Conservation (phyloP, 2,329 filamentous ascomycete genomes). For the Curvularia sp. region DNA sequence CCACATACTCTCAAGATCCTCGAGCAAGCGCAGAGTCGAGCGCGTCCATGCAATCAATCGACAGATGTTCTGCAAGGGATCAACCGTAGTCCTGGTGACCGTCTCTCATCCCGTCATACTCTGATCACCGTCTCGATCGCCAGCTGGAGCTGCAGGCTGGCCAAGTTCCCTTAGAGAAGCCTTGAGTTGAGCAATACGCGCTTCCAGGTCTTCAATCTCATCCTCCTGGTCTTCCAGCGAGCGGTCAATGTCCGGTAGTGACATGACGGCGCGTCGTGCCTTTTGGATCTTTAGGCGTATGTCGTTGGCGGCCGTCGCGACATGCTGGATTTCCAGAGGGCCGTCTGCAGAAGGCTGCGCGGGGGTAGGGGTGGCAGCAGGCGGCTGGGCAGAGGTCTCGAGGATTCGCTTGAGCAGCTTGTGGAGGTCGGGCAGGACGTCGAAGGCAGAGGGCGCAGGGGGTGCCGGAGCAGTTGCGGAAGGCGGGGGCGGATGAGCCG, state of each 20-base stretch:
- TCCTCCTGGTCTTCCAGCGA: conserved; percentile 71
- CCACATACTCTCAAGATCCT: conserved; percentile 18
- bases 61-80: conserved; percentile 35
- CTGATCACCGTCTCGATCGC: conserved; percentile 36
- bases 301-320: conserved; percentile 77
- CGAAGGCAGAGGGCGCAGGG: conserved; percentile 82
- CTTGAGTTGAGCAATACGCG: conserved; percentile 67
- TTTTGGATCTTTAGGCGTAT: conserved; percentile 85
- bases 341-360: conserved; percentile 38
- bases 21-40: conserved; percentile 34
- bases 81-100: conserved; percentile 33
- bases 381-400: conserved; percentile 50
- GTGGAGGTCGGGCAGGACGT: conserved; percentile 82
- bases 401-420: conserved; percentile 78
- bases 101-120: conserved; percentile 50
- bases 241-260: conserved; percentile 73
- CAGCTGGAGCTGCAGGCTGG: conserved; percentile 27
- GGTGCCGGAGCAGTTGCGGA: conserved; percentile 60
- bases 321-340: conserved; percentile 72
- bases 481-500: conserved; percentile 33
- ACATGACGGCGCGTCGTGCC: conserved; percentile 70
- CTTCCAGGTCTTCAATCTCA: conserved; percentile 72
- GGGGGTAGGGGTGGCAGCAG: conserved; percentile 35
- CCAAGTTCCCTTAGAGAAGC: conserved; percentile 43
- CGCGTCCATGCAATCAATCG: conserved; percentile 43